Conservation (phyloP, 345 rosid species). For the Garcia nutans region DNA sequence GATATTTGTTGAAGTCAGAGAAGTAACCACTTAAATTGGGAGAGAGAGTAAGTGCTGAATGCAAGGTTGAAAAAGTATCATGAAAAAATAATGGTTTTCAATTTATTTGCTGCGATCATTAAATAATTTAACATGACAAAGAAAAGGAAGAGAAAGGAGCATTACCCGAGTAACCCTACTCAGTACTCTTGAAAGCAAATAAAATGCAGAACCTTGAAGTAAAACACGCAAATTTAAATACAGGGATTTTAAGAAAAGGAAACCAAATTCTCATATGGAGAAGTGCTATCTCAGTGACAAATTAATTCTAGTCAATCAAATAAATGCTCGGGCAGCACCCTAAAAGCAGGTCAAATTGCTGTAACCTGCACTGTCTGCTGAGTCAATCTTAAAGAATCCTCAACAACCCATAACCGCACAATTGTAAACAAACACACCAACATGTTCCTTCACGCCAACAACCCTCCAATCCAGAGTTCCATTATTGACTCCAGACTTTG, state of each 20-base stretch:
- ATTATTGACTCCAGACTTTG: slow-evolving; percentile 52
- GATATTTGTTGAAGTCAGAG: not conserved
- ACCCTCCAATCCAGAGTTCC: slow-evolving; percentile 76
- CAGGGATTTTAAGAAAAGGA: slow-evolving; percentile 24
- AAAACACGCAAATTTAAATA: slow-evolving; percentile 22
- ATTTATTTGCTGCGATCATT: slow-evolving; percentile 24
- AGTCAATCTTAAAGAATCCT: slow-evolving; percentile 38
- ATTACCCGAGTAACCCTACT: slow-evolving; percentile 12
- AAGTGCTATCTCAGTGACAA: slow-evolving; percentile 29
- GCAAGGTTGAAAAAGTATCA: no score
- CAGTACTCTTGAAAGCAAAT: slow-evolving; percentile 22
- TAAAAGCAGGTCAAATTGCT: slow-evolving; percentile 28
- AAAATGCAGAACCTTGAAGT: slow-evolving; percentile 22
- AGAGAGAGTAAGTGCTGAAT: no score
- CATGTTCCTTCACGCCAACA: slow-evolving; percentile 66
- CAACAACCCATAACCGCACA: slow-evolving; percentile 84
- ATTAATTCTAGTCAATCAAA: slow-evolving; percentile 35
- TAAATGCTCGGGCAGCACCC: slow-evolving; percentile 35
- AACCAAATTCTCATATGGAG: slow-evolving; percentile 20
- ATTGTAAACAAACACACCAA: slow-evolving; percentile 79
- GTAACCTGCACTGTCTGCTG: slow-evolving; percentile 20
- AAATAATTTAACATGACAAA: slow-evolving; percentile 10
- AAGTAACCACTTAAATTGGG: no score
- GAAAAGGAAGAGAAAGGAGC: not conserved
- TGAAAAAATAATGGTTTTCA: slow-evolving; percentile 11